Evolutionary conservation across 2,329 filamentous ascomycete species (phyloP).

Genomic region (Plenodomus tracheiphilus): DNA sequence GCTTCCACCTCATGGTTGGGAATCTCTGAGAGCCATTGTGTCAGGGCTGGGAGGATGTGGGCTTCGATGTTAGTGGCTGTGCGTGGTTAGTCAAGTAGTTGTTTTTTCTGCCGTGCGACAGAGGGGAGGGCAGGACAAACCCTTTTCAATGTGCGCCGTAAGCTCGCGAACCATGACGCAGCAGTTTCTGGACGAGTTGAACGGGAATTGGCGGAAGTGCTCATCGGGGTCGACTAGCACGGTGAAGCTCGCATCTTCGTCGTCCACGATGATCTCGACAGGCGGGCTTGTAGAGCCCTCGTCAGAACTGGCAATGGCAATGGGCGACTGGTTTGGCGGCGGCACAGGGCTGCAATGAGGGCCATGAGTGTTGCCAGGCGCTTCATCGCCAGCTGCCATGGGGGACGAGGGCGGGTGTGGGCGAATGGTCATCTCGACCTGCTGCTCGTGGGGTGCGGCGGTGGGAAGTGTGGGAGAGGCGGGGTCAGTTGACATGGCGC

Average conservation of each 20-base stretch:
- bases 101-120: background rate
- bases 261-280: conserved; percentile 45
- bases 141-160: conserved; percentile 27
- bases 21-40: conserved; percentile 33
- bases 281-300: conserved; percentile 33
- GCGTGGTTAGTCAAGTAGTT: conserved; percentile 14
- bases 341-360: conserved; percentile 8
- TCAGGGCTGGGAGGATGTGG: conserved; percentile 27
- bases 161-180: conserved; percentile 25
- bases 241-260: conserved; percentile 29
- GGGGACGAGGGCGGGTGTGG: conserved; percentile 37
- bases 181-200: conserved; percentile 18
- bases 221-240: conserved; percentile 30
- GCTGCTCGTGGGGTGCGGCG: conserved; percentile 22
- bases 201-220: conserved; percentile 41
- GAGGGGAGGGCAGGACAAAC: conserved; percentile 15
- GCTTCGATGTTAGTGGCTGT: conserved; percentile 23
- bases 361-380: conserved; percentile 9
- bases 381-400: conserved; percentile 19
- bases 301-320: conserved; percentile 19
- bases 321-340: conserved; percentile 11
- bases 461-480: conserved; percentile 10
- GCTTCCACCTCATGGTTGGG: conserved; percentile 26
- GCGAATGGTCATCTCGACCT: conserved; percentile 47
- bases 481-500: conserved; percentile 36